Evolutionary conservation across 2,329 filamentous ascomycete species (phyloP), one percentile per base, ranked within the genome.

Genomic region (Aschersonia sp.): DNA sequence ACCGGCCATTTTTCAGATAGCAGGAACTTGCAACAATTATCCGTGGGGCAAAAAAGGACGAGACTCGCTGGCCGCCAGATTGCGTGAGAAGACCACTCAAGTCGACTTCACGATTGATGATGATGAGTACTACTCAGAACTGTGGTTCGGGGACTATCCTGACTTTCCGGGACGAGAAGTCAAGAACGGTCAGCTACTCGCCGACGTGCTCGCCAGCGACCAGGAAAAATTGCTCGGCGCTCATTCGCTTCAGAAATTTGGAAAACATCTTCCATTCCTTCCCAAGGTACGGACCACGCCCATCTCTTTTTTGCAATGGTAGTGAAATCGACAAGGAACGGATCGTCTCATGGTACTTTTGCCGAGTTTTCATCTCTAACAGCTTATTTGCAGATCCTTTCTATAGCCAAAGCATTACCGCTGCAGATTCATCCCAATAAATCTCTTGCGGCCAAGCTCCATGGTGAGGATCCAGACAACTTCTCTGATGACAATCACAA

Each of bases 101-200:
- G 74, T 70, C 5, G 69, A 71, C 38, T 84, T 84, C 65, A 70
- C 75, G 51, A 73, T 88, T 45, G 72, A 87, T 29, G 75, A 85
- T 48, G 68, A 72, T 49, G 72, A 78, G 54, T 63, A 69, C 5
- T 89, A 89, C 58, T 71, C 71, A 0, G 71, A 74, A 73, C 78
- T 83, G 73, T 88, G 84, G 84, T 84, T 88, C 69, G 84, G 82
- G 4, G 86, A 84, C 43, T 87, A 89, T 58, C 82, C 83, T 0
- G 77, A 78, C 40, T 74, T 82, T 30, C 83, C 83, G 0, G 84
- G 80, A 1, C 76, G 77, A 47, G 68, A 84, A 1, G 65, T 84
- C 12, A 66, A 69, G 29, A 82, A 76, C 0, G 79, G 77, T 31
- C 75, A 86, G 58, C 67, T 75, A 31, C 73, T 89, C 1, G 73